Evolutionary conservation across 306 rosid genomes (phyloP), one percentile per base, ranked within the genome.

Genomic region (Hylodesmum podocarpum): DNA sequence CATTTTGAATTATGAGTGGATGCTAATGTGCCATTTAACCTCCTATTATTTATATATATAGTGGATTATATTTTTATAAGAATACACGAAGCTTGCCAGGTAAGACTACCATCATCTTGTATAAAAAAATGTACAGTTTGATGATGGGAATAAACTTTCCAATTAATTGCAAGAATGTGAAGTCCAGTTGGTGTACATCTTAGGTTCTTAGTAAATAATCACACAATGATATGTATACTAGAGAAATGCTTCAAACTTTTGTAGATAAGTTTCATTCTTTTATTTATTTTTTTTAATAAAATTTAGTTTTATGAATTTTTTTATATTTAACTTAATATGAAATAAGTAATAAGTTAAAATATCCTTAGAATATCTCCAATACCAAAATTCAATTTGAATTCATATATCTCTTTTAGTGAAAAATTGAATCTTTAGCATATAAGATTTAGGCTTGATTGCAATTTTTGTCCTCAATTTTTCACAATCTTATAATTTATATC

Each of bases 1-100:
- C 21, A 66, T 66, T 74, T 73, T 73, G 65, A 73, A 66, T 64
- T 43, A 15, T 54, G 54, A 63, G 78, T 76, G 85, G 85, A 70
- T 70, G 64, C 64, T 70, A 22, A 70, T 8, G 74, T 76, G 27
- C 70, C 78, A 70, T 70, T 58, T 63, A 63, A 63, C n/a, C 27
- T 24, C 22, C n/a, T n/a, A n/a, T n/a, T n/a, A n/a, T n/a, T n/a
- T n/a, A n/a, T n/a, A n/a, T n/a, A n/a, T n/a, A 46, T 71, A 41
- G 75, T 76, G 64, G 81, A 51, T 36, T 54, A 31, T 16, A 51
- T 41, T 51, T 5, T 46, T 18, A 5, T 69, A 9, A 6, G 29
- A 24, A 43, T 36, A 50, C 66, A 7, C 31, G 27, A 43, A 80
- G 14, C 22, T 40, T 36, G 13, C 50, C 67, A 28, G 47, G 22